Evolutionary conservation across 495 filamentous ascomycete genomes (phyloP).

Genomic region (Platismatia glauca): DNA sequence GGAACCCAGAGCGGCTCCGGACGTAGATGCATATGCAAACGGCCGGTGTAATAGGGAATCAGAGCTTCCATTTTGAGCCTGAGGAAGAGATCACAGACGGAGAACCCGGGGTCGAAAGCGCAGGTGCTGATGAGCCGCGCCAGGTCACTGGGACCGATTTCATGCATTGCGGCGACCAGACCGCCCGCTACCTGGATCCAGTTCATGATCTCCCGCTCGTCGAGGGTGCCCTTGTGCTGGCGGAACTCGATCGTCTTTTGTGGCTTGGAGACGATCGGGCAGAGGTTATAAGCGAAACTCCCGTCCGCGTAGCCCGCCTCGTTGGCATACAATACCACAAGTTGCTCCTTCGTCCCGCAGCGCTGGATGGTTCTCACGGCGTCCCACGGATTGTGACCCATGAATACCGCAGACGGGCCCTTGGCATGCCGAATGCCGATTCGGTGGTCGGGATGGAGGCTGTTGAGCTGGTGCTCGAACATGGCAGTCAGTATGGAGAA

Average conservation of each 20-base stretch:
- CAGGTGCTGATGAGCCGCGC: background rate
- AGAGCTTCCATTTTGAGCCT: background rate
- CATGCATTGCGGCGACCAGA: background rate
- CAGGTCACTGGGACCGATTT: background rate
- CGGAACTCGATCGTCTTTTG: slow-evolving; percentile 16
- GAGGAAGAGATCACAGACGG: background rate
- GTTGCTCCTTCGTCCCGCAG: background rate
- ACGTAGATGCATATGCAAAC: background rate
- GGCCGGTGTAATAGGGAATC: background rate
- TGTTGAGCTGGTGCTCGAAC: slow-evolving; percentile 13
- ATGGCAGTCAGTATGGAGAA: slow-evolving; percentile 3
- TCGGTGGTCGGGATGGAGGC: slow-evolving; percentile 10
- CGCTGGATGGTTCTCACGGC: background rate
- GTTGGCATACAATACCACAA: background rate
- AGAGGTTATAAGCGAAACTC: slow-evolving; percentile 8
- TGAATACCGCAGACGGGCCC: background rate
- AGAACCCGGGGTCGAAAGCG: background rate
- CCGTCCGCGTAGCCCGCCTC: background rate
- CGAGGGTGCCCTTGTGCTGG: slow-evolving; percentile 12
- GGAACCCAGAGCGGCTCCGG: background rate
- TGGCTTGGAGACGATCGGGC: background rate
- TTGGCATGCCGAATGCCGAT: background rate
- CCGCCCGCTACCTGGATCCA: slow-evolving; percentile 13
- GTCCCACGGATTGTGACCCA: background rate
- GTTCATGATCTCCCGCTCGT: background rate